Conservation (phyloP, 2,329 filamentous ascomycete species). For the Talaromyces marneffei region DNA sequence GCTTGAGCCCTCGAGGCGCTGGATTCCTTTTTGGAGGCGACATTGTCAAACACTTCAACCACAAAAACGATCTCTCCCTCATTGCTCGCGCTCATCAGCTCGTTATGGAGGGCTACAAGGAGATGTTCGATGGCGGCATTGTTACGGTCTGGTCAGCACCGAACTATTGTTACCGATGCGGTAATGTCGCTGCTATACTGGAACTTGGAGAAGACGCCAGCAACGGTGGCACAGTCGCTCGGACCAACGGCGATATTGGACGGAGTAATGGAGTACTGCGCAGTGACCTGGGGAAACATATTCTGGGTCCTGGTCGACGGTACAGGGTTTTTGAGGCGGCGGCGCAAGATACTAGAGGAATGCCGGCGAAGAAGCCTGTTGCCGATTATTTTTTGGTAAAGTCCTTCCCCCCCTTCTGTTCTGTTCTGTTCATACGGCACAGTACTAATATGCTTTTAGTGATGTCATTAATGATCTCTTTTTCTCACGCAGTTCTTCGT, state of each 20-base stretch:
- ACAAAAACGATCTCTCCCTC: conserved; percentile 83
- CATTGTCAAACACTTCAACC: conserved; percentile 94
- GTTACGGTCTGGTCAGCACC: conserved; percentile 98
- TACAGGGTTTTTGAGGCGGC: conserved; percentile 96
- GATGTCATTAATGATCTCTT: neutral
- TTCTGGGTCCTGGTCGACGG: conserved; percentile 70
- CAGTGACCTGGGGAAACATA: conserved; percentile 39
- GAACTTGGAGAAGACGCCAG: conserved; percentile 83
- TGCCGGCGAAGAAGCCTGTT: conserved; percentile 98
- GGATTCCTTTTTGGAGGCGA: conserved; percentile 94
- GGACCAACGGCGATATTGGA: conserved; percentile 50
- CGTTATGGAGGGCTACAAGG: conserved; percentile 99
- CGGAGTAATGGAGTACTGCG: conserved; percentile 45
- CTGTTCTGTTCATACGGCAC: neutral
- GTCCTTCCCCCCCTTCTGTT: neutral
- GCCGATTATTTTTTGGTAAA: conserved; percentile 83
- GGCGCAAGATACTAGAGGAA: conserved; percentile 89
- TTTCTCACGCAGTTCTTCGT: too few species aligned
- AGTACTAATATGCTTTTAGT: neutral
- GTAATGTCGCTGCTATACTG: conserved; percentile 90
- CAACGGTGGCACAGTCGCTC: conserved; percentile 63
- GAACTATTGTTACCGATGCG: conserved; percentile 94
- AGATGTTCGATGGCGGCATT: conserved; percentile 95
- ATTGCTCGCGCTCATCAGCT: conserved; percentile 94
- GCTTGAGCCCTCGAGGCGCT: conserved; percentile 83